Conservation (phyloP, 1,139 yeast genomes). For the Zygosaccharomyces pseudobailii region DNA sequence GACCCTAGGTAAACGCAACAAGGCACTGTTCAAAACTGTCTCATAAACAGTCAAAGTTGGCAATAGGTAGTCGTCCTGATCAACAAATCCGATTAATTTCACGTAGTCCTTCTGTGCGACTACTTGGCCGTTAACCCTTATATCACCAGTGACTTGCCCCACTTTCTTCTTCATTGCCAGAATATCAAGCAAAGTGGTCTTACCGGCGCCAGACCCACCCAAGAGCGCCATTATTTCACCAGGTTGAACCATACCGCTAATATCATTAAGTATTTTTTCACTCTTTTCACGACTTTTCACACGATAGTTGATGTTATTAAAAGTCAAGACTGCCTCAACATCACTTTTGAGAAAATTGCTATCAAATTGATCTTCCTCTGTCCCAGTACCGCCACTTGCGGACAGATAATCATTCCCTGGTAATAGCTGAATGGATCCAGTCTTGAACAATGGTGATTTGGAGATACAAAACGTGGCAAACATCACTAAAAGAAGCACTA, state of each 20-base stretch:
- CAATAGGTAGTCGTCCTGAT: conserved; percentile 86
- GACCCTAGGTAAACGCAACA: conserved; percentile 73
- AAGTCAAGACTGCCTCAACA: conserved; percentile 67
- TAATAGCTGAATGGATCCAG: conserved; percentile 34
- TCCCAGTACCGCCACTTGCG: background rate
- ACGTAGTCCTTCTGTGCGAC: conserved; percentile 45
- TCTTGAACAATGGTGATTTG: conserved; percentile 57
- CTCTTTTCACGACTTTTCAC: conserved; percentile 42
- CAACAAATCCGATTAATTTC: conserved; percentile 89
- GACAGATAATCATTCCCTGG: conserved; percentile 30
- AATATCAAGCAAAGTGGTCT: conserved; percentile 86
- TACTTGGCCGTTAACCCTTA: conserved; percentile 66
- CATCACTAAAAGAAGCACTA: conserved; percentile 26
- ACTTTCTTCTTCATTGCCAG: conserved; percentile 82
- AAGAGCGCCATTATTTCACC: conserved; percentile 90
- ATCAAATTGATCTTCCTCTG: conserved; percentile 35
- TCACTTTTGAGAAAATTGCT: conserved; percentile 52
- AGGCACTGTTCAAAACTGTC: conserved; percentile 87
- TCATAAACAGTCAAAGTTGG: conserved; percentile 95
- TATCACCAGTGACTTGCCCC: conserved; percentile 60
- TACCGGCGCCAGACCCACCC: conserved; percentile 99
- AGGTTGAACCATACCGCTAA: conserved; percentile 75
- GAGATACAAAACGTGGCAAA: conserved; percentile 50
- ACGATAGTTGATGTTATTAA: conserved; percentile 63
- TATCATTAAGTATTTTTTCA: conserved; percentile 50